phyloP scores from a whole-genome alignment of 116 monocot genomes.

The Trichopus zeylanicus region DNA sequence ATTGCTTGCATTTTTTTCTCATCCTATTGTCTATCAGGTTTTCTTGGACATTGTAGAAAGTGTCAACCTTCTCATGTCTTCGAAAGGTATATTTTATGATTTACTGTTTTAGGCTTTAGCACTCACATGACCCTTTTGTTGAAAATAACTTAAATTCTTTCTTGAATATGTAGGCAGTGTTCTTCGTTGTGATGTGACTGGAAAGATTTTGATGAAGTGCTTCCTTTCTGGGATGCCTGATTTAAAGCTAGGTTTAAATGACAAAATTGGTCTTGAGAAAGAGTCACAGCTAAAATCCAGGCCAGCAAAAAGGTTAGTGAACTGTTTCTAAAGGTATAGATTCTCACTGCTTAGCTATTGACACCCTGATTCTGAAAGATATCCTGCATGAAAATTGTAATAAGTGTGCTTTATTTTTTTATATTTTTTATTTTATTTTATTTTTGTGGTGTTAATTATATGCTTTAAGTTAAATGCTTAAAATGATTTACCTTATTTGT shows the following conservation, averaged over 20 bases:
- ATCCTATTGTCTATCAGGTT: constrained; percentile 44
- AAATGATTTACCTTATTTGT: not conserved
- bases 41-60: constrained; percentile 99
- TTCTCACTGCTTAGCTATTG: not conserved
- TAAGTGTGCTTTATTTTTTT: not conserved
- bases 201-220: constrained; percentile 99
- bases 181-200: constrained; percentile 95
- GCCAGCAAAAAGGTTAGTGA: constrained; percentile 82
- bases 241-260: constrained; percentile 90
- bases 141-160: not conserved
- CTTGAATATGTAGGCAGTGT: constrained; percentile 65
- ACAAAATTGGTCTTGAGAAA: constrained; percentile 98
- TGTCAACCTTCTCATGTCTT: constrained; percentile 99
- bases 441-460: not conserved
- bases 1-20: not conserved
- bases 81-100: constrained; percentile 54
- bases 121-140: not conserved
- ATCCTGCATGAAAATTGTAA: not conserved
- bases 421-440: not conserved
- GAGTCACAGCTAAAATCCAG: constrained; percentile 92
- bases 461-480: too few relatives aligned
- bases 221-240: constrained; percentile 99
- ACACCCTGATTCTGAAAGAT: not conserved
- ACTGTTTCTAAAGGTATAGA: not conserved
- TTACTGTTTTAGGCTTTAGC: not conserved